phyloP scores from a whole-genome alignment of 768 basidiomycete genomes.

The Mycena leptocephala region DNA sequence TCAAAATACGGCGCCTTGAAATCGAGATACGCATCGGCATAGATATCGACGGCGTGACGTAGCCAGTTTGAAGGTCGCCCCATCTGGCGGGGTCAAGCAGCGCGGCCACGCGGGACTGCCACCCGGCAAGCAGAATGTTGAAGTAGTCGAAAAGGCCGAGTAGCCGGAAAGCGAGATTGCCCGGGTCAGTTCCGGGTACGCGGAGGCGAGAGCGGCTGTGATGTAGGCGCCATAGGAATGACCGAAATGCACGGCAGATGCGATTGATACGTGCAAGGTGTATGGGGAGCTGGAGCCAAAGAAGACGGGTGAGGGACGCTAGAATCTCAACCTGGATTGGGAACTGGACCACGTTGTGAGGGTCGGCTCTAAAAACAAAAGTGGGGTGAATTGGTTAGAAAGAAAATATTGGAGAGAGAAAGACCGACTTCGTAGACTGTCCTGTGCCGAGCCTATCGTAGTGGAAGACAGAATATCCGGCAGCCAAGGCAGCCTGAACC shows the following conservation, averaged over 20 bases:
- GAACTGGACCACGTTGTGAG: constrained; percentile 27
- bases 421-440: constrained; percentile 21
- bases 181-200: constrained; percentile 18
- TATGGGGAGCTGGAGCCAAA: constrained; percentile 6
- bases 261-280: background rate
- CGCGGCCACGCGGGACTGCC: constrained; percentile 25
- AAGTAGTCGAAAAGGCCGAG: constrained; percentile 24
- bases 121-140: constrained; percentile 29
- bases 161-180: constrained; percentile 25
- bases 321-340: constrained; percentile 30
- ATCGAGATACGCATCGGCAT: constrained; percentile 20
- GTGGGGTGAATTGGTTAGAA: background rate
- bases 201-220: constrained; percentile 24
- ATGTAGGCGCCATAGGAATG: constrained; percentile 25
- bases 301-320: constrained; percentile 20
- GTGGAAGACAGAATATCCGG: constrained; percentile 23
- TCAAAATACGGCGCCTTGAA: constrained; percentile 24
- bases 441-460: constrained; percentile 28
- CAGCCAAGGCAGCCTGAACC: constrained; percentile 11
- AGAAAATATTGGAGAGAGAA: background rate
- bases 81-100: constrained; percentile 16
- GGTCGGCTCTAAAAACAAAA: constrained; percentile 15
- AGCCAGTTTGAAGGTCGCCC: constrained; percentile 8
- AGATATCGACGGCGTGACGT: constrained; percentile 18
- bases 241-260: constrained; percentile 20